These are phyloP conservation scores for Fusarium decemcellulare DNA, from an alignment of 2,329 filamentous ascomycete species.

Conservation along the genomic window DNA sequence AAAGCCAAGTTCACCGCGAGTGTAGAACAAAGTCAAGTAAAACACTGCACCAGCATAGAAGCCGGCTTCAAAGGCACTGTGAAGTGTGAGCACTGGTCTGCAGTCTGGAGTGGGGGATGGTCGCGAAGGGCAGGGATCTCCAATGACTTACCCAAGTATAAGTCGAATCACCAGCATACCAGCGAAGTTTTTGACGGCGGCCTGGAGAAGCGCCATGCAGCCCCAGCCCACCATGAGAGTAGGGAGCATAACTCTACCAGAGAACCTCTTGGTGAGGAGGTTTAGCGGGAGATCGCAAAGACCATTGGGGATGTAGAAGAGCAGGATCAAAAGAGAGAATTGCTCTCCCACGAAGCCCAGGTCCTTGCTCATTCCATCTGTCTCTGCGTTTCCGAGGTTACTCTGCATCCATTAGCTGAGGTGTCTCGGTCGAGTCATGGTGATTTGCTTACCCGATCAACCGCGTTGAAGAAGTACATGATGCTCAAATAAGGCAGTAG, in stretches of 20 bases:
- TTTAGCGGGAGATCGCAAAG: constrained; percentile 64
- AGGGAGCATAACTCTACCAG: constrained; percentile 49
- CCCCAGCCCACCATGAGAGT: constrained; percentile 61
- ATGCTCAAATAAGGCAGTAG: constrained; percentile 59
- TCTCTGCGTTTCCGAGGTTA: constrained; percentile 66
- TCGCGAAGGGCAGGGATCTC: not conserved
- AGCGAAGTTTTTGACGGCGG: constrained; percentile 60
- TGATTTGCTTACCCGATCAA: constrained; percentile 26
- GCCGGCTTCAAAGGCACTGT: constrained; percentile 59
- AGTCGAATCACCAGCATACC: constrained; percentile 61
- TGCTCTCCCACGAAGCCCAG: constrained; percentile 57
- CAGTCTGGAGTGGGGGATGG: no score
- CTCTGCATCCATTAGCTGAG: constrained; percentile 42
- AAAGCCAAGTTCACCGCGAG: constrained; percentile 72
- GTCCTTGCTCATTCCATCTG: constrained; percentile 58
- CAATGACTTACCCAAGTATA: constrained; percentile 45
- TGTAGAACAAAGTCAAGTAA: constrained; percentile 67
- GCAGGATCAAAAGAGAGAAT: constrained; percentile 60
- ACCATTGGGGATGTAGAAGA: constrained; percentile 67
- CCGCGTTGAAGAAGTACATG: constrained; percentile 48
- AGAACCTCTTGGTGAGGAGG: constrained; percentile 62
- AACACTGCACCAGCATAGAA: constrained; percentile 65
- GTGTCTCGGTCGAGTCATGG: not conserved
- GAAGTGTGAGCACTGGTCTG: not conserved
- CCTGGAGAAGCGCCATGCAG: constrained; percentile 58